Base-by-base conservation (phyloP, 2,329 filamentous ascomycete species). In the Teratosphaeria gauchensis region DNA sequence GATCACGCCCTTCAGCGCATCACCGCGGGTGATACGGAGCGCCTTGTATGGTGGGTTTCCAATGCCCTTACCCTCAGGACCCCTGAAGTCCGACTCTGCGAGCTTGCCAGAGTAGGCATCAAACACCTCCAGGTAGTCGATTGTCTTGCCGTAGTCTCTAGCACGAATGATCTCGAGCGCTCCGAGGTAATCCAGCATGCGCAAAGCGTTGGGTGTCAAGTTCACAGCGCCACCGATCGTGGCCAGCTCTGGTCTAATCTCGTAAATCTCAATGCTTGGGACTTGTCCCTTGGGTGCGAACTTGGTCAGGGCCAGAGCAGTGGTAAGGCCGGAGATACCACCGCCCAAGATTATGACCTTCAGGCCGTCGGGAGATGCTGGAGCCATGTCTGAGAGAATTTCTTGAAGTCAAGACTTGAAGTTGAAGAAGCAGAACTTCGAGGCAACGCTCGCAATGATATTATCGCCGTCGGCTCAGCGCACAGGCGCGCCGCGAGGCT, bases 281-380 rank as follows among this genome's bases (percentile, higher is more conserved):
- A 74, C 67, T 33, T 67, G 63, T 31, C 66, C 68, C 30, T 68
- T 52, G 30, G 75, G 73, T 48, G 71, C 70, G 65, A 75, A 76
- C 60, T 77, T 76, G 42, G 74, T 75, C 56, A 80, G 72, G 12
- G 78, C 72, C 51, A 81, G 71, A 19, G 81, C 79, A 51, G 78
- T 76, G 16, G 77, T 71, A 31, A 82, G 74, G 42, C 80, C 80
- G 19, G 79, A 75, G 30, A 81, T 78, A 28, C 80, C 80, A 7
- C 77, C 79, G 46, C 80, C 80, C 53, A 82, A 71, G 57, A 82
- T 76, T 62, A 80, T 75, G 60, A 79, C 73, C 58, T 76, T 62
- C 24, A 72, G 62, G 56, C 66, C 68, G 46, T 68, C 64, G 38
- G 62, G 57, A 30, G 67, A 68, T 55, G 66, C 64, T 54, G 65